Evolutionary conservation across 768 basidiomycete species (phyloP), one percentile per base, ranked within the genome.

Genomic region (button mushroom (Agaricus bisporus)): DNA sequence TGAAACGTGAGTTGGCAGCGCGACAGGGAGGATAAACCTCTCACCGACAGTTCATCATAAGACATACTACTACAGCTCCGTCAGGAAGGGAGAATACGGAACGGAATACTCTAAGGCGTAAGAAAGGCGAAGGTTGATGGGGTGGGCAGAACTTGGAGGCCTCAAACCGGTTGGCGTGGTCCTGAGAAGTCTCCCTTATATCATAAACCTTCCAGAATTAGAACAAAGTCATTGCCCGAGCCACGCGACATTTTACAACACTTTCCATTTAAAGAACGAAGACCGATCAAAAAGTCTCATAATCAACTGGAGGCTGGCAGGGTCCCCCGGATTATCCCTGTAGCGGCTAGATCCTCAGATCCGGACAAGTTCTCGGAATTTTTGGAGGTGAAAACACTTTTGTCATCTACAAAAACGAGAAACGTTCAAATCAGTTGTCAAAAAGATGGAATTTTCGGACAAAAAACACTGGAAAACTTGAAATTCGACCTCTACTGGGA

Each of bases 231-330:
- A 48, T 54, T 17, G 28, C 41, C 37, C 22, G 11, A 32, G 46
- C 53, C 53, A 54, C 53, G 53, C 48, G 53, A 46, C 41, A 39
- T 39, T 29, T 41, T 32, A 54, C 53, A 54, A 54, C 39, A 17
- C 28, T 41, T 54, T 42, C 53, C 53, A 42, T 48, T 54, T 36
- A 29, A 29, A 20, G 39, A 29, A 15, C 6, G 8, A 15, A 14
- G 20, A 41, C 52, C 52, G 52, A 53, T 41, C 52, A 53, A 39
- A 53, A 39, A 18, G 45, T 47, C 25, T 38, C 41, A 1, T 22
- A 22, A 22, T 22, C 22, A 22, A 22, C 22, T 22, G 22, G 22
- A 22, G 22, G 22, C 22, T 22, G 22, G 22, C 22, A 22, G 22
- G 22, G 22, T 22, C 22, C 22, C 22, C 22, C 22, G 22, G 22